Evolutionary conservation across 768 basidiomycete genomes (phyloP), one percentile per base, ranked within the genome.

Genomic region (Rhodotorula babjevae): DNA sequence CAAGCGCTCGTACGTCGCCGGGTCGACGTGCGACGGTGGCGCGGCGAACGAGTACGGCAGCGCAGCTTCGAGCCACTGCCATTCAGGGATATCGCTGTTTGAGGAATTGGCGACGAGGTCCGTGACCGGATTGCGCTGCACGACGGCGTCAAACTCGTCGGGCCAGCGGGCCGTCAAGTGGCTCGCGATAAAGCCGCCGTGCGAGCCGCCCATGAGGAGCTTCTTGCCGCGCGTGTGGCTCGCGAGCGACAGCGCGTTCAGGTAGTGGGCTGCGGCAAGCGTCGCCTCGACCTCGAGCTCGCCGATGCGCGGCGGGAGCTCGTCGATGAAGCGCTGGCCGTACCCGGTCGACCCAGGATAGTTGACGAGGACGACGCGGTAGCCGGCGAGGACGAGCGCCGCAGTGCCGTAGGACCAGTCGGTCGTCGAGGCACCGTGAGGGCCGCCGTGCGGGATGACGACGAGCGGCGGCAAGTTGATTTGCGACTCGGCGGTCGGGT

Each of bases 321-420:
- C 81, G 61, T 83, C 84, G 47, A 89, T 81, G n/a, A 83, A 84
- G n/a, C 79, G 82, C 71, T 90, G 86, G 0, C 89, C 89, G 67
- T 83, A 89, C 7, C 89, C 89, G 46, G 84, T 80, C 1, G 87
- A 87, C 0, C 89, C 89, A 0, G 86, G 87, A 77, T 90, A 90
- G 49, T 52, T 61, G 49, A 63, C 68, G 63, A 44, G 60, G 21
- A 53, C 49, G 42, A 68, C 50, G 6, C 80, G 86, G 80, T 78
- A 89, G 83, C 86, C 86, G 0, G 87, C 78, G 5, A 84, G 50
- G 1, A 60, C 44, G 42, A 87, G 18, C 86, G 80, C 85, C 0
- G 82, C 83, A 0, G 78, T 81, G 21, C 75, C 65, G 0, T 87
- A 79, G 8, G 78, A 80, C 75, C 87, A 90, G 0, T 83, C 82